Evolutionary conservation across 768 basidiomycete genomes (phyloP).

Genomic region (Cystofilobasidium bisporidii): DNA sequence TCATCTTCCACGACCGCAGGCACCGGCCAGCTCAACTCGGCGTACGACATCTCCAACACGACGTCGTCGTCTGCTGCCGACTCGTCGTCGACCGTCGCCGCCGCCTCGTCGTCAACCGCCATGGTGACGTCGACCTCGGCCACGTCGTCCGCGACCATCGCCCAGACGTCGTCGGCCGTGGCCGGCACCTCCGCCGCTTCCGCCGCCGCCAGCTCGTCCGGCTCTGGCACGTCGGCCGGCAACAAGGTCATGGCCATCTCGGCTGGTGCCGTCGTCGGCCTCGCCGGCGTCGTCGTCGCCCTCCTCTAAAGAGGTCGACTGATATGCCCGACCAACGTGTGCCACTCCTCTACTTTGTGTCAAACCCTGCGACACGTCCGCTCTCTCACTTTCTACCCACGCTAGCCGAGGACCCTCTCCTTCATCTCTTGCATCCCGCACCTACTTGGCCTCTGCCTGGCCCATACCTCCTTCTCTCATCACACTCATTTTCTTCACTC

Average conservation of each 20-base stretch:
- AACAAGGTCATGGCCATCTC: neutral
- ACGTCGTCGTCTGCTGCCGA: conserved; percentile 5
- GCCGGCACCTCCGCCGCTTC: neutral
- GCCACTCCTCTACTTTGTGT: too few relatives aligned
- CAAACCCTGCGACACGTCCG: too few relatives aligned
- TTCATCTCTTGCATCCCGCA: too few relatives aligned
- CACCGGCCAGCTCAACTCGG: neutral
- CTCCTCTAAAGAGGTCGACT: neutral
- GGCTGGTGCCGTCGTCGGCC: neutral
- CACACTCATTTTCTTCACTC: too few relatives aligned
- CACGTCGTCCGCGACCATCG: neutral
- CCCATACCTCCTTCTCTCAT: neutral
- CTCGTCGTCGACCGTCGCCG: neutral
- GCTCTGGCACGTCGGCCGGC: neutral
- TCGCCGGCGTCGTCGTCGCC: neutral
- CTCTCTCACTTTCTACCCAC: too few relatives aligned
- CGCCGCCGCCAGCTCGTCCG: neutral
- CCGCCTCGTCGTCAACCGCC: neutral
- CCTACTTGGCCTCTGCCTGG: too few relatives aligned
- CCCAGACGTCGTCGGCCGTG: neutral
- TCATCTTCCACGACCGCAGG: neutral
- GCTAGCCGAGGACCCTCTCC: too few relatives aligned
- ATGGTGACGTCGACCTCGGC: conserved; percentile 5
- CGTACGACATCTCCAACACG: neutral
- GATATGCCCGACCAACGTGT: too few relatives aligned